These are phyloP conservation scores for Delphinella strobiligena DNA, from an alignment of 2,329 filamentous ascomycete species.

Conservation along the genomic window DNA sequence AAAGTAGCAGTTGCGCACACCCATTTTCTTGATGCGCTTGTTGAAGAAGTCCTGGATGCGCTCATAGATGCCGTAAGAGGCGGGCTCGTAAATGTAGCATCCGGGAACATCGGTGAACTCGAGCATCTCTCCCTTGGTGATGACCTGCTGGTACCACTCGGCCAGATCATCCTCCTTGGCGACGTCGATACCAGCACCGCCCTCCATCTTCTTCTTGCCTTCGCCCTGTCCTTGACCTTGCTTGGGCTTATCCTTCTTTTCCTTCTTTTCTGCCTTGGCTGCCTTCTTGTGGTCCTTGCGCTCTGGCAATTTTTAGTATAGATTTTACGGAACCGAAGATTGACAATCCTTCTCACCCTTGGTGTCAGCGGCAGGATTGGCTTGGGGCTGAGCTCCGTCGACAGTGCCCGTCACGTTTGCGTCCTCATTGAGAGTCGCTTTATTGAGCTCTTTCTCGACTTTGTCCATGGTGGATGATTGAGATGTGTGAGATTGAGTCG, in stretches of 20 bases:
- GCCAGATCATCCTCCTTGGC: constrained; percentile 78
- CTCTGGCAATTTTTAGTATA: constrained; percentile 12
- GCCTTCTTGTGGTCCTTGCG: constrained; percentile 21
- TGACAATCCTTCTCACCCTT: constrained; percentile 6
- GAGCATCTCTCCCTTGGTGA: constrained; percentile 93
- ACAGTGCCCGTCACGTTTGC: constrained; percentile 4
- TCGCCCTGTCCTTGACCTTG: constrained; percentile 12
- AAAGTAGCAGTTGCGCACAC: constrained; percentile 92
- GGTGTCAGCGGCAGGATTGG: constrained; percentile 9
- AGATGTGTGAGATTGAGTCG: neutral
- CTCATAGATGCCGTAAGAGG: constrained; percentile 57
- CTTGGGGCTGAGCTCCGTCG: constrained; percentile 11
- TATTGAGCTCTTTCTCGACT: neutral
- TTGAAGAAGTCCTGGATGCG: constrained; percentile 49
- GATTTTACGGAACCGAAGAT: neutral
- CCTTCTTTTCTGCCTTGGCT: constrained; percentile 13
- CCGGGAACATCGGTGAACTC: constrained; percentile 98
- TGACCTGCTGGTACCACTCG: constrained; percentile 94
- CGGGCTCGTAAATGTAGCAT: constrained; percentile 80
- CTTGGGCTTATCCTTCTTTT: constrained; percentile 11
- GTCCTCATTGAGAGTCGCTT: neutral
- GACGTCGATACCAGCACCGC: constrained; percentile 66
- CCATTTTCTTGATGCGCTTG: constrained; percentile 70
- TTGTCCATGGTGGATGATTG: neutral
- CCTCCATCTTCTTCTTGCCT: constrained; percentile 37